Conservation (phyloP, 2,329 filamentous ascomycete species). For the Alternaria triticina region DNA sequence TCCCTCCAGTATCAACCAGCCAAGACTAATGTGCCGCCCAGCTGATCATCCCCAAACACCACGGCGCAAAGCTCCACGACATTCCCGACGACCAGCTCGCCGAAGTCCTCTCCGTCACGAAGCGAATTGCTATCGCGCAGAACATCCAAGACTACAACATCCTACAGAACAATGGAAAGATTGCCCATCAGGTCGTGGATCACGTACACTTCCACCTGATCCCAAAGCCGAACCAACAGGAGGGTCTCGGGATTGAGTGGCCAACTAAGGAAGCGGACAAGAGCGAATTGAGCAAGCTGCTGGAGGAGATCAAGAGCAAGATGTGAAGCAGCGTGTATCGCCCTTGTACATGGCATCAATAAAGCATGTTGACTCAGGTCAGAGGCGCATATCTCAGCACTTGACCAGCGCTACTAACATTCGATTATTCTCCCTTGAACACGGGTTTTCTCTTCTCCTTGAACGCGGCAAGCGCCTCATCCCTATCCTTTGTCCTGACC, state of each 20-base stretch:
- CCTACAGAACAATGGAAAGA: conserved; percentile 91
- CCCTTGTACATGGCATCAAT: conserved; percentile 14
- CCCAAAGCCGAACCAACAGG: conserved; percentile 83
- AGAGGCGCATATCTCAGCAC: not conserved
- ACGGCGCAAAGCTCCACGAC: conserved; percentile 89
- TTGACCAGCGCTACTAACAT: not conserved
- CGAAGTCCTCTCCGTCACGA: conserved; percentile 85
- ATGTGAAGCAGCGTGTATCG: conserved; percentile 61
- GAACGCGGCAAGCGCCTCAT: conserved; percentile 89
- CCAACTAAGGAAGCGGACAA: conserved; percentile 77
- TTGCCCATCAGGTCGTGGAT: conserved; percentile 90
- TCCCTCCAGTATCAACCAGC: not conserved
- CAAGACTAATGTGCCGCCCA: conserved; percentile 45
- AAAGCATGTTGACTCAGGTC: conserved; percentile 12
- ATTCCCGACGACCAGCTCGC: conserved; percentile 87
- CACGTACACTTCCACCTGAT: conserved; percentile 99
- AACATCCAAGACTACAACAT: conserved; percentile 88
- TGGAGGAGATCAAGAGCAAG: conserved; percentile 86
- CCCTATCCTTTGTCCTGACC: conserved; percentile 80
- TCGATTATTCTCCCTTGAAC: conserved; percentile 61
- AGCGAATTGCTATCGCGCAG: conserved; percentile 80
- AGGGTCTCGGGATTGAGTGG: conserved; percentile 84
- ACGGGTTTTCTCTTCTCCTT: conserved; percentile 73
- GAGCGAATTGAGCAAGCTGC: conserved; percentile 79
- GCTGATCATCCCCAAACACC: conserved; percentile 96